Base-by-base conservation (phyloP, 257 asterid genomes). In the Nyctanthes arbortristis region DNA sequence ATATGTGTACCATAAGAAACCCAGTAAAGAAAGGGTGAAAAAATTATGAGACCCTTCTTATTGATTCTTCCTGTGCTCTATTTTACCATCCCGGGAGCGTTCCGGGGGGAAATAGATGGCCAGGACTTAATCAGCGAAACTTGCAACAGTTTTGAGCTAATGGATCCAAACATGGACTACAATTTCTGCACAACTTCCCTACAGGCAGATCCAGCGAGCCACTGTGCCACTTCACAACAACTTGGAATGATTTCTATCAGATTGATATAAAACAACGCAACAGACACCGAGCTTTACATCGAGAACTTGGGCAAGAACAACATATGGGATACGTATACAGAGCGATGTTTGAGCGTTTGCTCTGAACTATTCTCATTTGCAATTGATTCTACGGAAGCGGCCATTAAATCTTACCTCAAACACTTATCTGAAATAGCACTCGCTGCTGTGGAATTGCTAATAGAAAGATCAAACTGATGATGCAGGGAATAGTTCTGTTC, bases 201-300 rank as follows among this genome's bases (percentile, higher is more conserved):
- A 0, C 90, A 81, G 49, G 87, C 95, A 0, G 96, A 96, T 20
- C 91, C 95, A 0, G 92, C 88, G 14, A 84, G 88, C 82, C 81
- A 37, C 0, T 82, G 89, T 76, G 95, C 97, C 25, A 24, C 75
- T 10, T 75, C 84, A 1, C 79, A 37, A 0, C 97, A 90, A 7
- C 82, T 94, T 0, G 95, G 93, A 27, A 63, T 28, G 54, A 91
- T 88, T 73, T 75, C 95, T 6, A 78, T 94, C 69, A 34, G 88
- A 3, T 77, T 88, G 7, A 49, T 83, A 4, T 80, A 85, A 1
- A 74, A 81, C 84, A 94, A 91, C 76, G 63, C 88, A 12, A 94
- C 96, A 4, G 93, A 91, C 33, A 82, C 97, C 0, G 86, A 85
- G 20, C 81, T 89, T 59, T 16, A 45, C 59, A 69, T 91, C 63